Percentiles rank a stretch among this genome's conserved stretches.
These are phyloP conservation scores for Plasmodium fragile DNA, from an alignment of 169 alveolate genomes.

Conservation along the genomic window DNA sequence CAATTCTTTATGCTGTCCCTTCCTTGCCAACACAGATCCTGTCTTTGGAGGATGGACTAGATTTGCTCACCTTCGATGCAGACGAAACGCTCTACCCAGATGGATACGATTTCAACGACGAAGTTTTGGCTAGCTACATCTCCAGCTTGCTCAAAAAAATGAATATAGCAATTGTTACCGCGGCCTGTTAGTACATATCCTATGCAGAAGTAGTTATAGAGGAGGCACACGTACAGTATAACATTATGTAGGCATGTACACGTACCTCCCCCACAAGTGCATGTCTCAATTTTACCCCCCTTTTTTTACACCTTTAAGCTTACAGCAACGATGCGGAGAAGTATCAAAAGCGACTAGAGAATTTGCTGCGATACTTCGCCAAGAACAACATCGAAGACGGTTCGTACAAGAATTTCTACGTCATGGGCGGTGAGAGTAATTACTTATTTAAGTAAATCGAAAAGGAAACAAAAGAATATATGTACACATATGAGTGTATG, in stretches of 20 bases:
- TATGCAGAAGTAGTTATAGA: not conserved
- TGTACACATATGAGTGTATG: not conserved
- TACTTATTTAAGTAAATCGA: constrained; percentile 59
- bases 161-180: constrained; percentile 79
- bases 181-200: constrained; percentile 63
- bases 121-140: constrained; percentile 43
- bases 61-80: constrained; percentile 78
- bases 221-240: not conserved
- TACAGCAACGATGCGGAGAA: constrained; percentile 75
- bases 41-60: constrained; percentile 63
- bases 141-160: constrained; percentile 63
- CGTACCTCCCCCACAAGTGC: not conserved
- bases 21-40: constrained; percentile 12
- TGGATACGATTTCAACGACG: constrained; percentile 74
- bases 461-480: not conserved
- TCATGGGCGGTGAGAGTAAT: constrained; percentile 77
- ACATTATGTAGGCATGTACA: not conserved
- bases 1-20: not conserved
- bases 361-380: constrained; percentile 40
- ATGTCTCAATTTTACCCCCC: not conserved
- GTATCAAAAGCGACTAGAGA: constrained; percentile 69
- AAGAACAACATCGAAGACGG: constrained; percentile 36
- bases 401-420: constrained; percentile 54
- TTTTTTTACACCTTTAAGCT: constrained; percentile 22
- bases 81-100: constrained; percentile 81